Base-by-base conservation (phyloP, 345 rosid species). In the Pugionium cornutum region DNA sequence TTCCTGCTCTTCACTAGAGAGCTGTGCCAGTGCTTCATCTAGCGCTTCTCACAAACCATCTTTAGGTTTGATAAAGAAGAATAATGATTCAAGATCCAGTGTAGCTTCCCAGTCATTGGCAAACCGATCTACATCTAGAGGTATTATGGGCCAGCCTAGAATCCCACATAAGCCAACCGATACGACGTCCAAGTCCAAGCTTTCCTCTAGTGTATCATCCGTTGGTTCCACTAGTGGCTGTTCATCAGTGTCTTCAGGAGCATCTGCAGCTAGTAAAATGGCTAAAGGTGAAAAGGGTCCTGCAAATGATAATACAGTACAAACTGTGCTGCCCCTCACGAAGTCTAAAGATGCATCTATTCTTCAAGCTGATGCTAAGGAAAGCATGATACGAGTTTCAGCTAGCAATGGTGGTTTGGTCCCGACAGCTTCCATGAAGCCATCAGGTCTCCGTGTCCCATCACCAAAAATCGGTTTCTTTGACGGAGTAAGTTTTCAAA, bases 381-480 rank as follows among this genome's bases (percentile, higher is more conserved):
- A 73, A 67, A 10, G 41, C 64, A 58, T 46, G 11, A 84, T 76
- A 67, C 74, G 68, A 72, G 73, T 62, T 78, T 78, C 86, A 31
- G 61, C 59, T 26, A 68, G 66, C 58, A 80, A 75, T 39, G 75
- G 81, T 7, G 48, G 77, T 59, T 51, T 32, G 67, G 67, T 37
- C 44, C 67, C 56, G 52, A 32, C 72, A 52, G 53, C 75, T 61
- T 81, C 79, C n/a, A 39, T 52, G 53, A 84, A 80, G 58, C 92
- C 92, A 33, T 78, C 99, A 18, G 96, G 99, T 69, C 96, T 95
- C 62, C 81, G 97, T 52, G 70, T 87, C 84, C 99, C 97, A 54
- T 77, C 94, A 56, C 97, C 97, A 59, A 91, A 94, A 70, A 80
- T 91, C 62, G 99, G 97, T 48, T 95, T 85, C 81, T 95, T 95